Evolutionary conservation across 1,284 basidiomycete species (phyloP), one percentile per base, ranked within the genome.

Genomic region (Trametes hirsuta): DNA sequence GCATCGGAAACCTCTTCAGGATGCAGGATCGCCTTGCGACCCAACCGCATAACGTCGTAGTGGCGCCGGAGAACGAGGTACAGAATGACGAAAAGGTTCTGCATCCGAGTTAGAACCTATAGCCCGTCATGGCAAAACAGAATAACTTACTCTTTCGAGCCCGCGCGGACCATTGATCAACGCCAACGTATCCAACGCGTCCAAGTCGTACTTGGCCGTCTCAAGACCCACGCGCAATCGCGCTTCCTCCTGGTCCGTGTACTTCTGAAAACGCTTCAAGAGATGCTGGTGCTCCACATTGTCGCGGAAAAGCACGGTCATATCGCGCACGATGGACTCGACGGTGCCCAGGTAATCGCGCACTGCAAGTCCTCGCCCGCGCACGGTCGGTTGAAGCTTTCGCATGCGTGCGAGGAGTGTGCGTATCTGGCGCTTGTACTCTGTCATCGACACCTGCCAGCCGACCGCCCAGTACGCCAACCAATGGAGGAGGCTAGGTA

Each of bases 381-480:
- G 61, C 6, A 57, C 34, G 11, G 50, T 18, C 1, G 51, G 9
- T 4, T 54, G 54, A 12, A 69, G 15, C 1, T 53, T 56, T 0
- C 62, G 63, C 66, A 75, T 74, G 21, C 57, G 56, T 1, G 55
- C 57, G 15, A 74, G 53, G 1, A 69, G 37, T 0, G 58, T 41
- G 8, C 65, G 46, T 10, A 76, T 75, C 52, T 66, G 66, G 6
- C 61, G 44, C n/a, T 37, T 46, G 49, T 68, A 68, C 5, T 47
- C 36, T 8, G 61, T 52, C 48, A 61, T 66, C 6, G 52, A 24
- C 12, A 51, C 39, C n/a, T 49, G 50, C 56, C 54, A 62, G 1
- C 66, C 79, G 21, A 75, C 72, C 24, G 79, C 78, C 80, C 80
- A 81, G 58, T 66, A 82, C 1, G 80, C 77, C 3, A 81, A 69